Evolutionary conservation across 2,329 filamentous ascomycete genomes (phyloP).

Genomic region (Pseudocercospora pini-densiflorae): DNA sequence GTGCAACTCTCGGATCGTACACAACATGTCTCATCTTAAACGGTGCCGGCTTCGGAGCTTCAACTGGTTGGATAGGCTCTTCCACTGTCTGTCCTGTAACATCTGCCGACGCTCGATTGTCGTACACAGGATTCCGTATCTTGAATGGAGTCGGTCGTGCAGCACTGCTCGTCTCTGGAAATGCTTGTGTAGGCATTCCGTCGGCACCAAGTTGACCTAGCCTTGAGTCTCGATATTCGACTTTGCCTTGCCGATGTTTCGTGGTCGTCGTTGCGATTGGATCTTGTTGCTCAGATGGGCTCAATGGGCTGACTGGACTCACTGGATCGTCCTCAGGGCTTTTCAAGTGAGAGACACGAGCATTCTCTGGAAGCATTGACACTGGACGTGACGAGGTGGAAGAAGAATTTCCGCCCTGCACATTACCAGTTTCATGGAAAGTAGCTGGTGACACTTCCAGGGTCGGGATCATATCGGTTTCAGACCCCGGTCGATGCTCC

Average conservation of each 20-base stretch:
- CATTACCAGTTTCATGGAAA: constrained; percentile 14
- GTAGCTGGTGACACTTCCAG: constrained; percentile 17
- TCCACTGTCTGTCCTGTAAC: constrained; percentile 9
- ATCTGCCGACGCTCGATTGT: constrained; percentile 24
- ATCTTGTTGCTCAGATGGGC: neutral
- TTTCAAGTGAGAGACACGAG: constrained; percentile 19
- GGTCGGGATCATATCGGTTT: constrained; percentile 23
- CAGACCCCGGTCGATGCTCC: constrained; percentile 5
- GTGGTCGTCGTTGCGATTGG: constrained; percentile 6
- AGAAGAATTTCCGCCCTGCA: constrained; percentile 10
- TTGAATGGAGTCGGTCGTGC: constrained; percentile 32
- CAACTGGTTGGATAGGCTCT: constrained; percentile 13
- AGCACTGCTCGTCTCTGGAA: constrained; percentile 20
- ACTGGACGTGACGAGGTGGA: constrained; percentile 23
- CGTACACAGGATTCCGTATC: constrained; percentile 36
- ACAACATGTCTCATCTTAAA: constrained; percentile 36
- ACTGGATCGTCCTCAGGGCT: constrained; percentile 25
- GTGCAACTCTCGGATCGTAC: constrained; percentile 31
- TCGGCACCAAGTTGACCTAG: constrained; percentile 36
- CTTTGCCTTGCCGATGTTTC: constrained; percentile 20
- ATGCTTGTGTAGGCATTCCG: constrained; percentile 36
- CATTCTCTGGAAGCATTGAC: constrained; percentile 22
- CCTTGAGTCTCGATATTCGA: constrained; percentile 31
- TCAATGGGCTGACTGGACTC: constrained; percentile 23
- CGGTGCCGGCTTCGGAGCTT: constrained; percentile 25